Evolutionary conservation across 495 filamentous ascomycete genomes (phyloP).

Genomic region (Penicillium manginii): DNA sequence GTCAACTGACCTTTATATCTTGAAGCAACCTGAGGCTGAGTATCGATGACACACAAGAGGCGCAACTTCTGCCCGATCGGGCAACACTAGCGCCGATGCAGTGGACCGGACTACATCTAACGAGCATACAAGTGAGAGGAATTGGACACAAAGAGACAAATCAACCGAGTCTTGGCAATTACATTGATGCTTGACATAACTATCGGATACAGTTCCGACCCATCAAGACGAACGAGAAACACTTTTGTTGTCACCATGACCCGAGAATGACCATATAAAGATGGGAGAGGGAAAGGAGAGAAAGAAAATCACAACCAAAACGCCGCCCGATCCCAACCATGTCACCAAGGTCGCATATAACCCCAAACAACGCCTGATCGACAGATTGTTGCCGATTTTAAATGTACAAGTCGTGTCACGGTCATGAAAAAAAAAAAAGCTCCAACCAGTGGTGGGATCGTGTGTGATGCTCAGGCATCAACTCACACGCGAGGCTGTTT

Average conservation of each 20-base stretch:
- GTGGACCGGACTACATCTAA: neutral
- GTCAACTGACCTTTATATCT: neutral
- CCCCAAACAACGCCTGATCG: constrained; percentile 3
- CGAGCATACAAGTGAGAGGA: neutral
- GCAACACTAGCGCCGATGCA: neutral
- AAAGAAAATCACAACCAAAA: constrained; percentile 7
- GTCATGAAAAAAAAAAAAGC: constrained; percentile 19
- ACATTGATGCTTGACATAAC: constrained; percentile 32
- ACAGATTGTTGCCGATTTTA: constrained; percentile 17
- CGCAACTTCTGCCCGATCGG: constrained; percentile 4
- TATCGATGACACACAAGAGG: neutral
- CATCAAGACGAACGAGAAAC: constrained; percentile 21
- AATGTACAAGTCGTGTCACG: constrained; percentile 28
- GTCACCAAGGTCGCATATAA: constrained; percentile 9
- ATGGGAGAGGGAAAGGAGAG: constrained; percentile 1
- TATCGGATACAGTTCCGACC: constrained; percentile 13
- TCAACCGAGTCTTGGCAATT: constrained; percentile 34
- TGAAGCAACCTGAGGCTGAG: neutral
- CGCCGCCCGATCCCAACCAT: neutral
- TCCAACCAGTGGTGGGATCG: constrained; percentile 7
- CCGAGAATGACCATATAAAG: constrained; percentile 27
- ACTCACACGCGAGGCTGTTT: constrained; percentile 21
- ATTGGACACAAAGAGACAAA: constrained; percentile 6
- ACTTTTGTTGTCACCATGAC: constrained; percentile 36
- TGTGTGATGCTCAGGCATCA: neutral